phyloP scores from a whole-genome alignment of 148 eudicot species.

The Amaranthus hypochondriacus region DNA sequence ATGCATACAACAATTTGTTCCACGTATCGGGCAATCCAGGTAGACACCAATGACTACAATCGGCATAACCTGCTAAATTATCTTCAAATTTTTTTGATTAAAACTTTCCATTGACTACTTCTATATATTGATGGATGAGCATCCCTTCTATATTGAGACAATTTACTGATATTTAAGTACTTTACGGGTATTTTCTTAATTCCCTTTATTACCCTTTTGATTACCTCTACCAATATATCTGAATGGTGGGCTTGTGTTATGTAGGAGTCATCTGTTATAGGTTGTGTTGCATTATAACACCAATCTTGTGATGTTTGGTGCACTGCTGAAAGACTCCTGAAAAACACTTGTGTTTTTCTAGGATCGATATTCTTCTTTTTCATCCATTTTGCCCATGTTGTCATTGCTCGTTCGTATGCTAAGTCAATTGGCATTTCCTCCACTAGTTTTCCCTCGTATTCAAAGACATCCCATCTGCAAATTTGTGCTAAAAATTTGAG shows the following conservation, averaged over 20 bases:
- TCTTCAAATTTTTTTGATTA: slow-evolving; percentile 10
- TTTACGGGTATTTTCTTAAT: slow-evolving; percentile 25
- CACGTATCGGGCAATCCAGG: slow-evolving; percentile 54
- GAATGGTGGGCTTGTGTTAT: slow-evolving; percentile 22
- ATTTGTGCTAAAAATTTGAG: no score
- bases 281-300: slow-evolving; percentile 47
- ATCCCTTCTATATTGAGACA: slow-evolving; percentile 43
- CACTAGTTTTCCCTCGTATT: slow-evolving; percentile 28
- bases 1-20: slow-evolving; percentile 40
- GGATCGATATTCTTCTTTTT: slow-evolving; percentile 30
- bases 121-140: slow-evolving; percentile 46
- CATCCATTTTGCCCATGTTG: slow-evolving; percentile 51
- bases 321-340: slow-evolving; percentile 51
- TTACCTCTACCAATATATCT: slow-evolving; percentile 16
- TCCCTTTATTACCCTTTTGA: slow-evolving; percentile 24
- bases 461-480: slow-evolving; percentile 49
- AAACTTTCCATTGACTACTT: slow-evolving; percentile 21
- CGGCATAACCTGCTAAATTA: slow-evolving; percentile 19
- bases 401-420: slow-evolving; percentile 39
- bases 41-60: slow-evolving; percentile 62
- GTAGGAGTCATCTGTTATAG: slow-evolving; percentile 36
- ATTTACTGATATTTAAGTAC: slow-evolving; percentile 46
- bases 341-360: slow-evolving; percentile 36
- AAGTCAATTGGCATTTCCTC: slow-evolving; percentile 34
- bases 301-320: slow-evolving; percentile 27